A percentile compares a stretch with the other conserved stretches of the same genome.
These are phyloP conservation scores for Lipomyces orientalis DNA, from an alignment of 805 yeast species.

Conservation along the genomic window DNA sequence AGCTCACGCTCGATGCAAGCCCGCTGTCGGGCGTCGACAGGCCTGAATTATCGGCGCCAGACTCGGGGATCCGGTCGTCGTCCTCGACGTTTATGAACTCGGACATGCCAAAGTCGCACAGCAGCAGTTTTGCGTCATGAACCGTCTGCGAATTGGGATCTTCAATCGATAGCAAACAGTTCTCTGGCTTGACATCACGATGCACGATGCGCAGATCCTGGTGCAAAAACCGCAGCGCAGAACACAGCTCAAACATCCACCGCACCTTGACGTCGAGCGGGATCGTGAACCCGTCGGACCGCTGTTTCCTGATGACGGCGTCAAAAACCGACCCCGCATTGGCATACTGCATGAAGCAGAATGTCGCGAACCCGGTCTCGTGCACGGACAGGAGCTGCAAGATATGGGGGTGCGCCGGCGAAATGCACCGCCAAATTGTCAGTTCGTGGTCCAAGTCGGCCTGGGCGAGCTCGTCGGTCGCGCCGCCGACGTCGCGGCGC, in stretches of 20 bases:
- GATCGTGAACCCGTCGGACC: constrained; percentile 36
- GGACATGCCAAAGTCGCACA: constrained; percentile 93
- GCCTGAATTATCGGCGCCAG: not conserved
- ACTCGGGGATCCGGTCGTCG: not conserved
- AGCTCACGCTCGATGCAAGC: not conserved
- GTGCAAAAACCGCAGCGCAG: constrained; percentile 69
- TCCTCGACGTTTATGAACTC: constrained; percentile 39
- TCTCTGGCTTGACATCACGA: constrained; percentile 84
- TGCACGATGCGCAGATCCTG: constrained; percentile 67
- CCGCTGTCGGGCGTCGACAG: constrained; percentile 1
- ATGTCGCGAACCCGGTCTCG: constrained; percentile 65
- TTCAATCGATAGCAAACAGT: constrained; percentile 64
- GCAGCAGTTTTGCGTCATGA: constrained; percentile 47
- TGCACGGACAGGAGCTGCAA: constrained; percentile 65
- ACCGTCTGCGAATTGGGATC: constrained; percentile 17
- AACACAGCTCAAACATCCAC: constrained; percentile 55
- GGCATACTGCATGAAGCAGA: constrained; percentile 71
- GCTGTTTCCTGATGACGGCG: constrained; percentile 22
- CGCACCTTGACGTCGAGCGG: constrained; percentile 17
- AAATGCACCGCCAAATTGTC: constrained; percentile 70
- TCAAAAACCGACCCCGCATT: constrained; percentile 84
- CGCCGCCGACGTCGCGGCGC: constrained; percentile 33
- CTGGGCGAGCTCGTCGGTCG: constrained; percentile 51
- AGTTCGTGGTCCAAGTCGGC: constrained; percentile 73
- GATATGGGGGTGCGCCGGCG: constrained; percentile 61